Conservation (phyloP, 176 grass and related monocot genomes). For the Elaeis guineensis region DNA sequence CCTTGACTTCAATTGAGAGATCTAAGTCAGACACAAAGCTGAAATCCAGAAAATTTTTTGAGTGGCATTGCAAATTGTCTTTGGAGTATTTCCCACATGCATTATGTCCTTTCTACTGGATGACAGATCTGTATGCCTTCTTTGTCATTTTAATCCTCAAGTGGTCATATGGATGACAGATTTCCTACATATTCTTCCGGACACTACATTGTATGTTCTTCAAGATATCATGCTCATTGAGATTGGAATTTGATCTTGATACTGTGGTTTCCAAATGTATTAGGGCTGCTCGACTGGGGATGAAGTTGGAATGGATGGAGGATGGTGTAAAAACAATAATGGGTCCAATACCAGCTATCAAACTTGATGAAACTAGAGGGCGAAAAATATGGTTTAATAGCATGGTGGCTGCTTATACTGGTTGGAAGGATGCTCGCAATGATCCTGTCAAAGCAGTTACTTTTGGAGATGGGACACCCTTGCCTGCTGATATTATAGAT, state of each 20-base stretch:
- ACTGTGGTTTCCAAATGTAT: not conserved
- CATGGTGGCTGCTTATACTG: conserved; percentile 91
- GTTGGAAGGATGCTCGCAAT: conserved; percentile 82
- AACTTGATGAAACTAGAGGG: conserved; percentile 45
- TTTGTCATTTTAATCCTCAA: too few species aligned
- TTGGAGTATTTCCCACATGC: too few species aligned
- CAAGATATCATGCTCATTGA: not conserved
- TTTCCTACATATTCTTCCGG: too few species aligned
- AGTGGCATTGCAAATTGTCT: too few species aligned
- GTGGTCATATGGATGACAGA: too few species aligned
- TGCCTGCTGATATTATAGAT: conserved; percentile 51
- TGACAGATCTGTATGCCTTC: too few species aligned
- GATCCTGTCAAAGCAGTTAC: conserved; percentile 80
- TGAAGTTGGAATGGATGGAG: conserved; percentile 77
- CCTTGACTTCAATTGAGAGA: too few species aligned
- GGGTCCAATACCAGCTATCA: conserved; percentile 68
- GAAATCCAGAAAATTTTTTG: too few species aligned
- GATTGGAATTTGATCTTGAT: not conserved
- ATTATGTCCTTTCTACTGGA: too few species aligned
- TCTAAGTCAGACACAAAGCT: too few species aligned
- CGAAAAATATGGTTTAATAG: conserved; percentile 96
- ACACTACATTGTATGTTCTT: too few species aligned
- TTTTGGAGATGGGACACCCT: conserved; percentile 55
- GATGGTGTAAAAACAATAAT: conserved; percentile 74
- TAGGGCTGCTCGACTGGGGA: conserved; percentile 58